A percentile compares a stretch with the other conserved stretches of the same genome.
Evolutionary conservation across 495 filamentous ascomycete genomes (phyloP).

Genomic region (Annulohypoxylon maeteangense): DNA sequence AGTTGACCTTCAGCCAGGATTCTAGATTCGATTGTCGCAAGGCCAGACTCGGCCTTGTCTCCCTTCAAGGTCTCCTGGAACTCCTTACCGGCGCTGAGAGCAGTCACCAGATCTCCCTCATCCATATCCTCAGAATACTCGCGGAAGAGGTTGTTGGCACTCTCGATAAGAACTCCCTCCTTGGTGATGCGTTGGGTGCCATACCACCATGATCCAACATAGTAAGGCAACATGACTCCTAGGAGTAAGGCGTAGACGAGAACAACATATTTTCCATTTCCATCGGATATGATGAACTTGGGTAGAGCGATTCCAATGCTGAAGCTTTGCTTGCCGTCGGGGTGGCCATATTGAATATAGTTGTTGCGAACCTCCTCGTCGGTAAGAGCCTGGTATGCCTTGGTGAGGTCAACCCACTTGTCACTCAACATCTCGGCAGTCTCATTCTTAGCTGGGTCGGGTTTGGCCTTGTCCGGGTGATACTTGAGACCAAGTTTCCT

Average conservation of each 20-base stretch:
- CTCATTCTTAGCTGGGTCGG: slow-evolving; percentile 85
- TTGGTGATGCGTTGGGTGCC: slow-evolving; percentile 91
- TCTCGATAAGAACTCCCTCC: slow-evolving; percentile 89
- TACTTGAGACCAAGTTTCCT: slow-evolving; percentile 83
- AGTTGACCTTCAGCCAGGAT: slow-evolving; percentile 69
- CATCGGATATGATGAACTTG: slow-evolving; percentile 90
- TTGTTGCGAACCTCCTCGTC: slow-evolving; percentile 98
- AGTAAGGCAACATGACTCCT: slow-evolving; percentile 89
- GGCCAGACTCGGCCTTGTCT: slow-evolving; percentile 75
- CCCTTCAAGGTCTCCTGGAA: slow-evolving; percentile 74
- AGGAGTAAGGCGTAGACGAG: slow-evolving; percentile 87
- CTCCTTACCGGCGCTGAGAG: slow-evolving; percentile 85
- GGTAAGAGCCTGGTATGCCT: slow-evolving; percentile 96
- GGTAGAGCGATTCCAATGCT: slow-evolving; percentile 98
- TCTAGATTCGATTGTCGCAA: slow-evolving; percentile 82
- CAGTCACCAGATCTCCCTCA: slow-evolving; percentile 80
- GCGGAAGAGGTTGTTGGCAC: slow-evolving; percentile 90
- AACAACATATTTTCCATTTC: slow-evolving; percentile 94
- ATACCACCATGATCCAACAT: slow-evolving; percentile 98
- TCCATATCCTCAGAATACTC: slow-evolving; percentile 87
- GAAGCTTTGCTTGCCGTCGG: slow-evolving; percentile 96
- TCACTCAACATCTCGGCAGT: slow-evolving; percentile 87
- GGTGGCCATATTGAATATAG: slow-evolving; percentile 93
- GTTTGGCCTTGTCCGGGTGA: slow-evolving; percentile 91
- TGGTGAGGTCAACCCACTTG: slow-evolving; percentile 91